These are phyloP conservation scores for Solanum hybrid DNA, from an alignment of 305 asterid genomes.

Conservation along the genomic window DNA sequence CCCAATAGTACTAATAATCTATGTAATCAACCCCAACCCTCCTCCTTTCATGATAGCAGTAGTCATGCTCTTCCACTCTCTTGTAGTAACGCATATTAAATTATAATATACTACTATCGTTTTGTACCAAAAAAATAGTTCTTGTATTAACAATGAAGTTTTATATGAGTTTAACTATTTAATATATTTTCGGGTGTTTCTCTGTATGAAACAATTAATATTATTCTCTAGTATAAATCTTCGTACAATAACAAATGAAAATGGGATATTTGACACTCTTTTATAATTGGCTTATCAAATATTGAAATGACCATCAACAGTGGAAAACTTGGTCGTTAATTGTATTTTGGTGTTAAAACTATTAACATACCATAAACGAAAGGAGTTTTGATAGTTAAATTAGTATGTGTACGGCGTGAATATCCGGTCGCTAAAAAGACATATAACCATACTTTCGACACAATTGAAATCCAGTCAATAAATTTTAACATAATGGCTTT, in stretches of 20 bases:
- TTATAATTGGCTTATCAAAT: not conserved
- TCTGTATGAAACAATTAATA: not conserved
- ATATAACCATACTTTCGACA: too few relatives aligned
- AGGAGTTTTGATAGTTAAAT: not conserved
- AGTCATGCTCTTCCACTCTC: not conserved
- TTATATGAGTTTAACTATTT: too few relatives aligned
- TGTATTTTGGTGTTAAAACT: not conserved
- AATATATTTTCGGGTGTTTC: not conserved
- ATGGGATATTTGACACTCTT: not conserved
- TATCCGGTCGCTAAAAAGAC: too few relatives aligned
- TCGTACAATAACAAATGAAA: not conserved
- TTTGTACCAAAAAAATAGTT: not conserved
- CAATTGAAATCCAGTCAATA: not conserved
- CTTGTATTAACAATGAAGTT: not conserved
- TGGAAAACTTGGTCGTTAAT: not conserved
- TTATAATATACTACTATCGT: too few relatives aligned
- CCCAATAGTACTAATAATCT: not conserved
- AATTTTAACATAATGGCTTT: not conserved
- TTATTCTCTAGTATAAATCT: not conserved
- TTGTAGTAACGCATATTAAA: not conserved
- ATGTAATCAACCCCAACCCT: not conserved
- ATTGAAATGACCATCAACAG: not conserved
- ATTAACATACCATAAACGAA: not conserved
- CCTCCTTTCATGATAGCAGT: not conserved
- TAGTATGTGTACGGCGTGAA: not conserved